Conservation (phyloP, 805 yeast species). For the Tetrapisispora taiwanensis region DNA sequence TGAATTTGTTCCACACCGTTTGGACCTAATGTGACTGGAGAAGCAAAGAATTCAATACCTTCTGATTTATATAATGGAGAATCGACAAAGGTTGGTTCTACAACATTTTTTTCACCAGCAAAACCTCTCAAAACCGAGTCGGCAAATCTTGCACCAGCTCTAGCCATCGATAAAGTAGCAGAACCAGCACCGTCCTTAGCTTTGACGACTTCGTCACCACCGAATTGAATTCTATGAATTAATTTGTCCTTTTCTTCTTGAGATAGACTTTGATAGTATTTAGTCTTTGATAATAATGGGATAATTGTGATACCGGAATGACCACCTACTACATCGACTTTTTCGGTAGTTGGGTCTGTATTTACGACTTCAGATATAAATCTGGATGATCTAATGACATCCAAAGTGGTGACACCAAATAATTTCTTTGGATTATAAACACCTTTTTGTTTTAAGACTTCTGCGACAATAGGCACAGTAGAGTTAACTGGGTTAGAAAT, state of each 20-base stretch:
- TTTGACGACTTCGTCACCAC: constrained; percentile 92
- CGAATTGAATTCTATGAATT: constrained; percentile 85
- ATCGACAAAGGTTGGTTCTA: constrained; percentile 66
- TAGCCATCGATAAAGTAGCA: constrained; percentile 88
- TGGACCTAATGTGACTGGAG: constrained; percentile 87
- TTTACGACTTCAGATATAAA: constrained; percentile 46
- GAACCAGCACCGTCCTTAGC: constrained; percentile 94
- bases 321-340: constrained; percentile 87
- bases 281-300: constrained; percentile 80
- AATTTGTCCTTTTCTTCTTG: constrained; percentile 57
- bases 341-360: constrained; percentile 67
- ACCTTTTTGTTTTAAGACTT: constrained; percentile 75
- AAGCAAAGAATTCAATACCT: constrained; percentile 95
- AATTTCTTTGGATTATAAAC: constrained; percentile 85
- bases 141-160: constrained; percentile 75
- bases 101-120: constrained; percentile 51
- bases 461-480: constrained; percentile 92
- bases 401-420: constrained; percentile 94
- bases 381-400: constrained; percentile 80
- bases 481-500: constrained; percentile 96
- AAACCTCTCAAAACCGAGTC: constrained; percentile 55
- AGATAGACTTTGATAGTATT: constrained; percentile 41
- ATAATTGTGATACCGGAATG: constrained; percentile 96
- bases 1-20: constrained; percentile 80
- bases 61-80: constrained; percentile 73